A percentile compares a stretch with the other conserved stretches of the same genome.
Evolutionary conservation across 73 alveolate species (phyloP).

Genomic region (Durusdinium trenchii): DNA sequence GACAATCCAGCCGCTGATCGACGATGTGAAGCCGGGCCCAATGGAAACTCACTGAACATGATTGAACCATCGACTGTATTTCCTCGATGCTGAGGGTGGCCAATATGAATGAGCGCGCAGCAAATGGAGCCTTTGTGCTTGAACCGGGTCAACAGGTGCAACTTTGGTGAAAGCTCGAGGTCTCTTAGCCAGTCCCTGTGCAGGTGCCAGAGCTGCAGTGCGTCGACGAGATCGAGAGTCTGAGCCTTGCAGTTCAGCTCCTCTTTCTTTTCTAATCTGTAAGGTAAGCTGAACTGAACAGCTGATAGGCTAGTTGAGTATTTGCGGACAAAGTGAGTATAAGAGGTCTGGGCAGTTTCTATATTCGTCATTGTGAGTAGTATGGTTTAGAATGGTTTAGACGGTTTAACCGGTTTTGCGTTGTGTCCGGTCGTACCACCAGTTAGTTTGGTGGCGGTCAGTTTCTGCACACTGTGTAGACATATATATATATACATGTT

Average conservation of each 20-base stretch:
- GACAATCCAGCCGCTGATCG: constrained; percentile 15
- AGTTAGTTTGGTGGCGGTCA: too few species aligned
- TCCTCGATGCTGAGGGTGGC: constrained; percentile 30
- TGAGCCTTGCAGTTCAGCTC: background rate
- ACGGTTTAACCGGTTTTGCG: too few species aligned
- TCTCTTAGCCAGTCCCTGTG: background rate
- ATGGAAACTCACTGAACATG: background rate
- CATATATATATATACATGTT: too few species aligned
- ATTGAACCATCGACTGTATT: background rate
- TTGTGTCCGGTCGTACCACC: too few species aligned
- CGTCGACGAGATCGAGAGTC: constrained; percentile 25
- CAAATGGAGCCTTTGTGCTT: constrained; percentile 66
- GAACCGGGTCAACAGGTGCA: constrained; percentile 69
- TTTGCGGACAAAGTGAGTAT: too few species aligned
- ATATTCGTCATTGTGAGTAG: too few species aligned
- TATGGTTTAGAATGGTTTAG: too few species aligned
- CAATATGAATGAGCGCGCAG: constrained; percentile 53
- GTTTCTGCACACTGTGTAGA: too few species aligned
- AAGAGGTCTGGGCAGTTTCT: too few species aligned
- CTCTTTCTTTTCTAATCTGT: background rate
- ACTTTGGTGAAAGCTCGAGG: background rate
- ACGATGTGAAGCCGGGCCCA: background rate
- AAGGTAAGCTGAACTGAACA: background rate
- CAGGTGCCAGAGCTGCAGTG: constrained; percentile 54
- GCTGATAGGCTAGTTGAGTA: too few species aligned